Evolutionary conservation across 768 basidiomycete species (phyloP).

Genomic region (Naganishia kalamii): DNA sequence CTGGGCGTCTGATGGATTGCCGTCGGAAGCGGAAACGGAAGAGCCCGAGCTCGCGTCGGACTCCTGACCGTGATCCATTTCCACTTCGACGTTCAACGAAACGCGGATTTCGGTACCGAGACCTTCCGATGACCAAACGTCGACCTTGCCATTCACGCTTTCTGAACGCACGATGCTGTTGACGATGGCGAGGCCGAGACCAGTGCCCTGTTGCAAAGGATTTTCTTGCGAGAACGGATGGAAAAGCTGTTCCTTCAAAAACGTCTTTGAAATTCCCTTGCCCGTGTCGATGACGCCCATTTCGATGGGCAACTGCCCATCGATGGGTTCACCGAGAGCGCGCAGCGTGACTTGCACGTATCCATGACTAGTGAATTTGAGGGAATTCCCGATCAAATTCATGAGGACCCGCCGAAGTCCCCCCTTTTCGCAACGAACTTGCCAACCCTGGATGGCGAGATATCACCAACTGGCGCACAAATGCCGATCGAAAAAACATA

Average conservation of each 20-base stretch:
- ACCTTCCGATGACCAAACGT: constrained; percentile 86
- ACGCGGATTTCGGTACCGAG: constrained; percentile 87
- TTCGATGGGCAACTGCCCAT: constrained; percentile 64
- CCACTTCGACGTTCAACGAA: constrained; percentile 65
- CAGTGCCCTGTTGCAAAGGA: constrained; percentile 84
- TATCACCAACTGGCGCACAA: not conserved
- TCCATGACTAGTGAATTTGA: constrained; percentile 88
- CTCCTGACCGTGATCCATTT: constrained; percentile 45
- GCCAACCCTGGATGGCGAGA: constrained; percentile 62
- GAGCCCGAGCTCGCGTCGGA: constrained; percentile 34
- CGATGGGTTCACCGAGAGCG: constrained; percentile 55
- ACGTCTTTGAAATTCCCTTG: constrained; percentile 90
- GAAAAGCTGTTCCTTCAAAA: constrained; percentile 90
- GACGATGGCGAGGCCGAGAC: constrained; percentile 89
- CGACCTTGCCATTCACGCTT: constrained; percentile 81
- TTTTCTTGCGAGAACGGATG: constrained; percentile 97
- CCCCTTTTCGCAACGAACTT: constrained; percentile 78
- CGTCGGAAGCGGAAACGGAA: constrained; percentile 48
- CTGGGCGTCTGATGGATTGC: not conserved
- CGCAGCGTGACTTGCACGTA: constrained; percentile 79
- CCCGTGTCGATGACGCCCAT: constrained; percentile 81
- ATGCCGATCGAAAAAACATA: not conserved
- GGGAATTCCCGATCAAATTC: constrained; percentile 89
- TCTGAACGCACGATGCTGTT: constrained; percentile 82
- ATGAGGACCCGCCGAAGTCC: constrained; percentile 85